These are phyloP conservation scores for Cyclotella sp. DNA, from an alignment of 108 stramenopile species.

Conservation along the genomic window DNA sequence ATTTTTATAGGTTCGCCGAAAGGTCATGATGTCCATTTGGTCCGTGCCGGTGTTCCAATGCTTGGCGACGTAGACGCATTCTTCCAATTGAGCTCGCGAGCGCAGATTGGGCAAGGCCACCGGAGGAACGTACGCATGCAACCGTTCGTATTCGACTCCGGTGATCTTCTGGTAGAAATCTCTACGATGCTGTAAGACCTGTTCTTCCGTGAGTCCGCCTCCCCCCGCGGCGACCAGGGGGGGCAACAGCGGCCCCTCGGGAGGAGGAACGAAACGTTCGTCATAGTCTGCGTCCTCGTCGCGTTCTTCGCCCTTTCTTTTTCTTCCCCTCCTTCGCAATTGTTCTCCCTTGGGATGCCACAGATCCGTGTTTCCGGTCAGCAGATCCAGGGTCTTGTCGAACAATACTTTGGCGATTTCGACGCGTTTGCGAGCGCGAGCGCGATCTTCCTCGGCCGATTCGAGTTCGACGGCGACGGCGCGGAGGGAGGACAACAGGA, in stretches of 20 bases:
- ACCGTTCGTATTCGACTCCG: not conserved
- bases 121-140: constrained; percentile 25
- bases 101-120: constrained; percentile 20
- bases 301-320: constrained; percentile 28
- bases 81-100: constrained; percentile 32
- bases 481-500: constrained; percentile 30
- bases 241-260: constrained; percentile 25
- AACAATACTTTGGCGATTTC: constrained; percentile 6
- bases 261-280: constrained; percentile 20
- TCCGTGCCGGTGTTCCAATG: constrained; percentile 49
- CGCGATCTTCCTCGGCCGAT: constrained; percentile 32
- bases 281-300: constrained; percentile 12
- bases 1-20: constrained; percentile 29
- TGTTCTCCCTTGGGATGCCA: constrained; percentile 13
- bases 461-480: constrained; percentile 24
- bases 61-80: constrained; percentile 30
- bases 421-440: constrained; percentile 18
- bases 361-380: constrained; percentile 14
- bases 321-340: constrained; percentile 23
- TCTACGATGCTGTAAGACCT: constrained; percentile 17
- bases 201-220: constrained; percentile 22
- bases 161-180: constrained; percentile 32
- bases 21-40: constrained; percentile 24
- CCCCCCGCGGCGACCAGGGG: constrained; percentile 8
- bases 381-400: constrained; percentile 23